Conservation (phyloP, 2,329 filamentous ascomycete genomes). For the Calonectria ilicicola region DNA sequence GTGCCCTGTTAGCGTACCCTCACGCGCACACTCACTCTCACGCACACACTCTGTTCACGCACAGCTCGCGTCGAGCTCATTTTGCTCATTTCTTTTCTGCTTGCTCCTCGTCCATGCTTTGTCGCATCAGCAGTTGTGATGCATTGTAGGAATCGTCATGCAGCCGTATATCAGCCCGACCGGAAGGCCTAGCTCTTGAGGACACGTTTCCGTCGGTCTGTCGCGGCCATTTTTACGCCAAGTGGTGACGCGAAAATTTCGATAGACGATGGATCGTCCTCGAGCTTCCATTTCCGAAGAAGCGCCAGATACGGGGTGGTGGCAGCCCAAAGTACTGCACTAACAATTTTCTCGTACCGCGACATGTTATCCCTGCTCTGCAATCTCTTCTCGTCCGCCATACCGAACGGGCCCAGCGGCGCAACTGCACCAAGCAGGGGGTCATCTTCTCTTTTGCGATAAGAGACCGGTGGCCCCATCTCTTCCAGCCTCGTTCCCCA, state of each 20-base stretch:
- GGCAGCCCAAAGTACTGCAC: conserved; percentile 49
- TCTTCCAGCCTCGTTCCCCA: conserved; percentile 38
- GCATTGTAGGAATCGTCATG: not conserved
- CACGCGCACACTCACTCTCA: conserved; percentile 15
- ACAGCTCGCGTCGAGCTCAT: not conserved
- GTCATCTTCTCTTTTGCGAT: conserved; percentile 17
- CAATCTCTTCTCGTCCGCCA: conserved; percentile 25
- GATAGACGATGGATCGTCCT: conserved; percentile 45
- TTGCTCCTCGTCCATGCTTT: not conserved
- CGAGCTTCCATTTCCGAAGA: conserved; percentile 42
- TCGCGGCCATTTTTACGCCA: conserved; percentile 30
- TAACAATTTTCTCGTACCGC: conserved; percentile 51
- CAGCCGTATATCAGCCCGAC: not conserved
- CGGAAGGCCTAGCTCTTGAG: conserved; percentile 16
- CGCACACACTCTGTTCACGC: conserved; percentile 9
- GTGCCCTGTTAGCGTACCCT: conserved; percentile 37
- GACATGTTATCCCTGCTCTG: conserved; percentile 24
- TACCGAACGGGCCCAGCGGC: not conserved
- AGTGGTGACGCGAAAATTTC: conserved; percentile 47
- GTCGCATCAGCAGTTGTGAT: not conserved
- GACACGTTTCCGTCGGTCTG: conserved; percentile 33
- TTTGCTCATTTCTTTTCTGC: not conserved
- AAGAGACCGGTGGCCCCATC: conserved; percentile 24
- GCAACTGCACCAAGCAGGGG: conserved; percentile 27
- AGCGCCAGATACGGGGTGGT: conserved; percentile 36